phyloP scores from a whole-genome alignment of 345 rosid species.

The Gossypium anomalum region DNA sequence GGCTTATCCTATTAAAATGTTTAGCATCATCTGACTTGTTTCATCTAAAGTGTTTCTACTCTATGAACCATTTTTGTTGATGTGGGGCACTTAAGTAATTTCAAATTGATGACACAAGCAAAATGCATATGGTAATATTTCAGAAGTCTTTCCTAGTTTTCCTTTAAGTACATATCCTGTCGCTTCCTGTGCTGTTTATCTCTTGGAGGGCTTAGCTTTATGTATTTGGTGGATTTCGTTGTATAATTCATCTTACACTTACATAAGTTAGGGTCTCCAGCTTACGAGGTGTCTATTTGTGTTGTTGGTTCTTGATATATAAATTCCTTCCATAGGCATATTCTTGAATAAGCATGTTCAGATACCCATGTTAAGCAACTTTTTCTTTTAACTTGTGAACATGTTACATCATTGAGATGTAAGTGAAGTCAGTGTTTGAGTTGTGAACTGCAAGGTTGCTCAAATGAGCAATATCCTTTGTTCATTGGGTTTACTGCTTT shows the following conservation, averaged over 20 bases:
- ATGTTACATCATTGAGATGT: not conserved
- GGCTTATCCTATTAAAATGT: not conserved
- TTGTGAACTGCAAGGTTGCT: not conserved
- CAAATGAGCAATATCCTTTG: not conserved
- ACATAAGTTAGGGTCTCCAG: not conserved
- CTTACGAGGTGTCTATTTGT: not conserved
- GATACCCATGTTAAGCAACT: not conserved
- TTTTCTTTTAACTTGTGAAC: slow-evolving; percentile 4
- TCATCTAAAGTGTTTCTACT: not conserved
- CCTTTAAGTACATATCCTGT: not conserved
- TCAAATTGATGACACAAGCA: not conserved
- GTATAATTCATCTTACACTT: not conserved
- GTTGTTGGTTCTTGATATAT: not conserved
- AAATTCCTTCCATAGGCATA: not conserved
- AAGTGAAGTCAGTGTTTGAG: not conserved
- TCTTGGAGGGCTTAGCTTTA: not conserved
- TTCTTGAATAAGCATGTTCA: not conserved
- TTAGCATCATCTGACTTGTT: not conserved
- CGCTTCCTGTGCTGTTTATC: not conserved
- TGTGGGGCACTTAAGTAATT: not conserved
- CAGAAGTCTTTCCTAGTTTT: not conserved
- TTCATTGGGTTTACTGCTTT: slow-evolving; percentile 6
- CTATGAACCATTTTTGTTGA: not conserved
- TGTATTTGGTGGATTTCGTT: not conserved
- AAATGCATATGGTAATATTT: not conserved